phyloP scores from a whole-genome alignment of 2,329 filamentous ascomycete genomes.

The Aureobasidium subglaciale region DNA sequence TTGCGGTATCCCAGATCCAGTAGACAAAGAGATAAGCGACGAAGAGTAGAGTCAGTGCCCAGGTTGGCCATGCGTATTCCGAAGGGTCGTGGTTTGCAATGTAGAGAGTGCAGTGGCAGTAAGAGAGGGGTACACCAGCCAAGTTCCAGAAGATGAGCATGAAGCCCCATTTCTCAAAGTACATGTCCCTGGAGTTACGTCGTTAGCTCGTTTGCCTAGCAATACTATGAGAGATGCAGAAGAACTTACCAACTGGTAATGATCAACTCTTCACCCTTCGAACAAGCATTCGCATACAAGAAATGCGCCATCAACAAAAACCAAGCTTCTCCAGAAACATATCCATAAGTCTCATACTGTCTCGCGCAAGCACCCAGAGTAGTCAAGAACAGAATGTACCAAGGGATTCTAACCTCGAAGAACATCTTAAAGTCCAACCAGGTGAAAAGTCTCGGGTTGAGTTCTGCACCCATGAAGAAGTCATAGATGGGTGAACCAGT shows the following conservation, averaged over 20 bases:
- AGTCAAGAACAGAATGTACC: slow-evolving; percentile 74
- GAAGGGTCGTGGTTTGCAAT: slow-evolving; percentile 10
- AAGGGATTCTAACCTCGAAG: slow-evolving; percentile 78
- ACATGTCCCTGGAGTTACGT: slow-evolving; percentile 14
- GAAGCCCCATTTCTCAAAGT: slow-evolving; percentile 14
- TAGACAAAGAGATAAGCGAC: slow-evolving; percentile 16
- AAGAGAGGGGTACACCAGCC: slow-evolving; percentile 9
- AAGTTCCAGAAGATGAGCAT: slow-evolving; percentile 15
- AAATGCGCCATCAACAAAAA: slow-evolving; percentile 80
- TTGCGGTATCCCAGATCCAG: slow-evolving; percentile 18
- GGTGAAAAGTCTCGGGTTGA: slow-evolving; percentile 65
- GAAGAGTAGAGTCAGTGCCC: not conserved
- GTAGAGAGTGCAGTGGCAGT: slow-evolving; percentile 12
- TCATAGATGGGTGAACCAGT: slow-evolving; percentile 71
- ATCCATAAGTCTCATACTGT: slow-evolving; percentile 78
- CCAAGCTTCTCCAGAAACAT: slow-evolving; percentile 71
- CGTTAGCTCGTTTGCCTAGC: too few relatives aligned
- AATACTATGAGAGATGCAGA: not conserved
- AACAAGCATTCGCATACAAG: slow-evolving; percentile 78
- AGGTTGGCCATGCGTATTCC: slow-evolving; percentile 3
- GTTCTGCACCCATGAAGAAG: slow-evolving; percentile 77
- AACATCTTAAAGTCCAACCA: slow-evolving; percentile 85
- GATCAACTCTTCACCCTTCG: slow-evolving; percentile 80
- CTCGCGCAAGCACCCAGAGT: slow-evolving; percentile 64
- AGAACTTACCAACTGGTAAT: slow-evolving; percentile 63